Base-by-base conservation (phyloP, 257 asterid genomes). In the Nemophila menziesii region DNA sequence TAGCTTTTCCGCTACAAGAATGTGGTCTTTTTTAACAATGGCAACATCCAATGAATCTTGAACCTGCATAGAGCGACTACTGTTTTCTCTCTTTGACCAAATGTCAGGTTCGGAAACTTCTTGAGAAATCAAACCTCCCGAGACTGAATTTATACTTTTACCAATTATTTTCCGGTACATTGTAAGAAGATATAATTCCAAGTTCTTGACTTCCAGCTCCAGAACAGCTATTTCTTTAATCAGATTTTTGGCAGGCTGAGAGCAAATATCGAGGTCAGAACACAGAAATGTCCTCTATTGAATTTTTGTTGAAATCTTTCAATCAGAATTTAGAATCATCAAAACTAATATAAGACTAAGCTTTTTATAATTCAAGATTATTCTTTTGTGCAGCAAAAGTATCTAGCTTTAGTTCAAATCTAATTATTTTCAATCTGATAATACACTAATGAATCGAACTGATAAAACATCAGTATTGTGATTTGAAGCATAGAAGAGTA, bases 161-260 rank as follows among this genome's bases (percentile, higher is more conserved):
- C 71, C 56, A 43, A 78, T 73, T 18, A 40, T 61, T 60, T 46
- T 72, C 37, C 90, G 45, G 34, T 84, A 84, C 70, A 81, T 44
- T 29, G 96, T 74, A 5, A 84, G 81, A 53, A 89, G 95, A 66
- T 72, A 74, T 45, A 78, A 78, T 61, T 89, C 96, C 53, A 89
- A 60, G 55, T 64, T 65, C 17, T 61, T 34, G 13, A 89, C 75
- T 67, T 89, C 87, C 55, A 70, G 36, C 71, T 89, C 98, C 80
- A 89, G 39, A 20, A 60, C 51, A 43, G 74, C 65, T 33, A 89
- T 77, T 56, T 89, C 98, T 53, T 59, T 71, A 15, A 89, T 61
- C 27, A 89, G 75, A 67, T 85, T 77, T 65, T 77, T 89, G 38
- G 74, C 85, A 33, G 78, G 80, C 98, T 84, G 80, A 44, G 51